A percentile compares a stretch with the other conserved stretches of the same genome.
phyloP scores from a whole-genome alignment of 164 flowering plant genomes.

The Tetrastigma voinierianum region DNA sequence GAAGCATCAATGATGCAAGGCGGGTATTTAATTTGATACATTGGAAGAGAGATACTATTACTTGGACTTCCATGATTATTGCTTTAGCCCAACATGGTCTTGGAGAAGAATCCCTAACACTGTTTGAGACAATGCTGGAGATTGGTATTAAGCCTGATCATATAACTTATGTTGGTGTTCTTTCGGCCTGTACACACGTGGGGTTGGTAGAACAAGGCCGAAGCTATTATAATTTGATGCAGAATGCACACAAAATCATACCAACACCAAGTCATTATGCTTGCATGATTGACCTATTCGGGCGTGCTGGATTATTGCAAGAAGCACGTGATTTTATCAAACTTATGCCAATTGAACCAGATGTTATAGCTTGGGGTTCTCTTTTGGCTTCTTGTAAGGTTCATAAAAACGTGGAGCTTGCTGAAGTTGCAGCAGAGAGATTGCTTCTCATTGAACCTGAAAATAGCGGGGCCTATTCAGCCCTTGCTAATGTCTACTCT shows the following conservation, averaged over 20 bases:
- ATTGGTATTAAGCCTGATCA: constrained; percentile 68
- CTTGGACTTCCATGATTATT: constrained; percentile 89
- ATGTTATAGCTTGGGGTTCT: constrained; percentile 86
- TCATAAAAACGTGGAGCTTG: constrained; percentile 63
- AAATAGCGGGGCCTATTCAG: constrained; percentile 75
- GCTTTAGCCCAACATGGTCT: constrained; percentile 86
- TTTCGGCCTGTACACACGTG: constrained; percentile 77
- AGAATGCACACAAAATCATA: constrained; percentile 47
- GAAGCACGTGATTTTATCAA: constrained; percentile 69
- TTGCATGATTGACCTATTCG: constrained; percentile 80
- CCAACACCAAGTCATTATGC: constrained; percentile 77
- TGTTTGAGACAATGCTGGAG: constrained; percentile 66
- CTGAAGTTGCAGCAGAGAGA: constrained; percentile 65
- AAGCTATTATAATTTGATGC: constrained; percentile 54
- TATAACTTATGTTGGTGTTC: constrained; percentile 87
- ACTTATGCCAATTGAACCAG: constrained; percentile 78
- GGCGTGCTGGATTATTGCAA: constrained; percentile 73
- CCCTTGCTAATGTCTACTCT: constrained; percentile 72
- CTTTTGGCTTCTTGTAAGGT: constrained; percentile 73
- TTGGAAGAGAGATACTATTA: constrained; percentile 51
- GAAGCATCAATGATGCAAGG: constrained; percentile 57
- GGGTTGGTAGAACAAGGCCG: constrained; percentile 70
- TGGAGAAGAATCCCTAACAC: constrained; percentile 64
- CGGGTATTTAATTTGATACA: constrained; percentile 39
- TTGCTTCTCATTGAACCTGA: constrained; percentile 70